phyloP scores from a whole-genome alignment of 2,329 filamentous ascomycete genomes.

The Cladorrhinum sp. region DNA sequence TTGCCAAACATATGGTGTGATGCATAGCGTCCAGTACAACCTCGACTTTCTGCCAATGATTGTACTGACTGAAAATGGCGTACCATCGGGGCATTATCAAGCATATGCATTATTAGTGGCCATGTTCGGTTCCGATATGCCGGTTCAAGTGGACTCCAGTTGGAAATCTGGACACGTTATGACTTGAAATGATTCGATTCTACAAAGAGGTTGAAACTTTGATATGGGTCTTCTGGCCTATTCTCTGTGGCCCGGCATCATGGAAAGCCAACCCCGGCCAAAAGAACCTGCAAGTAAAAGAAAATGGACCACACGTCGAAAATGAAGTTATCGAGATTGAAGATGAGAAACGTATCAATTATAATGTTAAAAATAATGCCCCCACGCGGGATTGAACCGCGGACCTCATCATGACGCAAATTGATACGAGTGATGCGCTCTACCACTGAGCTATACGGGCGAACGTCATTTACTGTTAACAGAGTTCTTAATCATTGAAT shows the following conservation, averaged over 20 bases:
- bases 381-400: conserved; percentile 19
- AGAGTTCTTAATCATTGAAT: too few relatives aligned
- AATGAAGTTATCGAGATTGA: background rate
- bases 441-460: conserved; percentile 20
- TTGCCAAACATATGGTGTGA: conserved; percentile 5
- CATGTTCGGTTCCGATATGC: background rate
- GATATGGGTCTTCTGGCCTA: too few relatives aligned
- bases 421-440: conserved; percentile 18
- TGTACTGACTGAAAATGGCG: background rate
- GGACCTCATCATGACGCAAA: conserved; percentile 15
- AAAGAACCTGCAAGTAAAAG: too few relatives aligned
- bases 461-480: background rate
- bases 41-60: background rate
- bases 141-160: too few relatives aligned
- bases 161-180: too few relatives aligned
- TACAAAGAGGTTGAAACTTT: too few relatives aligned
- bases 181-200: too few relatives aligned
- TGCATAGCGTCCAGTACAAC: background rate
- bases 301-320: background rate
- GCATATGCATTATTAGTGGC: background rate
- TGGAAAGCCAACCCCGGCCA: too few relatives aligned
- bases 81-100: background rate
- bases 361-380: conserved; percentile 4
- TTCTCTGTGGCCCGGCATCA: too few relatives aligned
- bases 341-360: background rate